A percentile compares a stretch with the other conserved stretches of the same genome.
phyloP scores from a whole-genome alignment of 495 filamentous ascomycete genomes.

The Lineolata rhizophorae region DNA sequence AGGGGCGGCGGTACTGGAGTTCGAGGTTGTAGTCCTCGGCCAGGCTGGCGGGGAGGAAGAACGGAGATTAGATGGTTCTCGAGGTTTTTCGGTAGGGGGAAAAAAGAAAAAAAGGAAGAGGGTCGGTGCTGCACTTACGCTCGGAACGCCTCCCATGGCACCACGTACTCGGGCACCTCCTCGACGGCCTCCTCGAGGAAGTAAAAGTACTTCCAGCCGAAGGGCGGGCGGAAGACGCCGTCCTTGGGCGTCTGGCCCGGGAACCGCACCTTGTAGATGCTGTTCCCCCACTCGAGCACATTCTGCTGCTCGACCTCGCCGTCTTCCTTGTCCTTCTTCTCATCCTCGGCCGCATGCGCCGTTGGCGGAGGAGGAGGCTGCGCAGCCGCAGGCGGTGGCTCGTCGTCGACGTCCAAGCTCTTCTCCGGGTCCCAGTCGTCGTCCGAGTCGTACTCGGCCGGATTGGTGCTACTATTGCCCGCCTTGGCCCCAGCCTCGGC shows the following conservation, averaged over 20 bases:
- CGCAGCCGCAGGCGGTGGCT: not conserved
- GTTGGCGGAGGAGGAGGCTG: too few relatives aligned
- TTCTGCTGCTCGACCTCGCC: constrained; percentile 21
- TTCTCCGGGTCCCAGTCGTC: constrained; percentile 19
- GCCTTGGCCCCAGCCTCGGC: not conserved
- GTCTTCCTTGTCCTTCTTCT: constrained; percentile 18
- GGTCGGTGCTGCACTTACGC: too few relatives aligned
- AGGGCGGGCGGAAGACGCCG: constrained; percentile 75
- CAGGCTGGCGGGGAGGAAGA: too few relatives aligned
- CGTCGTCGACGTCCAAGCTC: constrained; percentile 5
- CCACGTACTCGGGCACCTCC: constrained; percentile 91
- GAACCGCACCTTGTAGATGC: constrained; percentile 75
- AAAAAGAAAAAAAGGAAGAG: not conserved
- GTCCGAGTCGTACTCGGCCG: constrained; percentile 6
- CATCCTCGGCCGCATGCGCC: constrained; percentile 5
- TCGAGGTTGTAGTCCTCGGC: constrained; percentile 95
- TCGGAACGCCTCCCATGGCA: constrained; percentile 94
- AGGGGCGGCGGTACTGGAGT: constrained; percentile 73
- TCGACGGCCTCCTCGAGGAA: constrained; percentile 90
- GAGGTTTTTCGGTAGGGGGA: too few relatives aligned
- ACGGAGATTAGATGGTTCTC: too few relatives aligned
- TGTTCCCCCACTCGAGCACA: constrained; percentile 67
- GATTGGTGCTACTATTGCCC: constrained; percentile 27
- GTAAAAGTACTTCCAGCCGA: constrained; percentile 95
- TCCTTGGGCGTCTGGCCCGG: constrained; percentile 57